These are phyloP conservation scores for Pseudophaeomoniella oleicola DNA, from an alignment of 2,329 filamentous ascomycete genomes.

Conservation along the genomic window DNA sequence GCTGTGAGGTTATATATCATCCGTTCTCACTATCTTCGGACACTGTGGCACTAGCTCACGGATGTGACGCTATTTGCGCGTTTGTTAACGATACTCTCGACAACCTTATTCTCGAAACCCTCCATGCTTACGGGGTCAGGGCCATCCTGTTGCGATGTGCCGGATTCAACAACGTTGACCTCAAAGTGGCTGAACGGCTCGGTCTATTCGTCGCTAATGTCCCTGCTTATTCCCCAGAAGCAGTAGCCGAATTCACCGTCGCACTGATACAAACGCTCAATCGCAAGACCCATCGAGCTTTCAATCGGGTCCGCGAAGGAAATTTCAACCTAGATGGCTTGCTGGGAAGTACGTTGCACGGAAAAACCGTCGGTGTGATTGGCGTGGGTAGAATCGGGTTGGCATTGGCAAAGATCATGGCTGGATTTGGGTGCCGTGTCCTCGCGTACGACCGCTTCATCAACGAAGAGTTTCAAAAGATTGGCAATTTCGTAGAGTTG, in stretches of 20 bases:
- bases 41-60: conserved; percentile 40
- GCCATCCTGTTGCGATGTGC: conserved; percentile 53
- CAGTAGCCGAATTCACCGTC: conserved; percentile 56
- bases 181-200: conserved; percentile 37
- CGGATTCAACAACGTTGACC: conserved; percentile 54
- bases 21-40: conserved; percentile 40
- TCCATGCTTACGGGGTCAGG: conserved; percentile 36
- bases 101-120: conserved; percentile 34
- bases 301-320: conserved; percentile 52
- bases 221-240: conserved; percentile 53
- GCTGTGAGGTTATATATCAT: conserved; percentile 41
- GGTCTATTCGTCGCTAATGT: conserved; percentile 51
- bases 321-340: conserved; percentile 54
- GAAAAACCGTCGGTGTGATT: conserved; percentile 52
- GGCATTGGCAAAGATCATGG: conserved; percentile 45
- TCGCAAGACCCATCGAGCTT: conserved; percentile 52
- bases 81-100: conserved; percentile 53
- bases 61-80: conserved; percentile 45
- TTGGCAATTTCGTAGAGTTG: conserved; percentile 39
- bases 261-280: conserved; percentile 53
- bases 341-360: conserved; percentile 45
- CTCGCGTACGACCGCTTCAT: conserved; percentile 47
- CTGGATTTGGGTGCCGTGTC: conserved; percentile 49
- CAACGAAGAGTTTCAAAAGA: conserved; percentile 29
- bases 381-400: conserved; percentile 53